These are phyloP conservation scores for Delitschia confertaspora DNA, from an alignment of 495 filamentous ascomycete species.

Conservation along the genomic window DNA sequence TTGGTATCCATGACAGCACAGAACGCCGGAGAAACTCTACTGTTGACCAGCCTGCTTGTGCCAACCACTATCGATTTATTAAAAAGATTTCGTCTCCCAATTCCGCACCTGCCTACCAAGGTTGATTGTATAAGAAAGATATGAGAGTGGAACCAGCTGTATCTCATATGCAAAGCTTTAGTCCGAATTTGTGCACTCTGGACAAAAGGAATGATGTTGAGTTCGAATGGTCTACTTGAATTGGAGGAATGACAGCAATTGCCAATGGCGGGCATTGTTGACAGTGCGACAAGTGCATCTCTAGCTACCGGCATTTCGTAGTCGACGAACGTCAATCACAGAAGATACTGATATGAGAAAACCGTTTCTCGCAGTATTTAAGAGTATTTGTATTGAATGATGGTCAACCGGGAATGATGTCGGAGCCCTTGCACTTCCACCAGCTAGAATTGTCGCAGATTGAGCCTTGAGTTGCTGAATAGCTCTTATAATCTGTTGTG, in stretches of 20 bases:
- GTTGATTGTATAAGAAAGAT: slow-evolving; percentile 1
- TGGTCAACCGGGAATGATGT: neutral
- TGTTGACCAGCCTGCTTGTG: slow-evolving; percentile 10
- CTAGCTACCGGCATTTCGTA: too few relatives aligned
- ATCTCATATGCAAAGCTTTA: neutral
- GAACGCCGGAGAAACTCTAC: slow-evolving; percentile 1
- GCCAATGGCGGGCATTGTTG: slow-evolving; percentile 2
- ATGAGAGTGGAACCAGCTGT: slow-evolving; percentile 1
- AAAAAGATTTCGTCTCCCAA: slow-evolving; percentile 3
- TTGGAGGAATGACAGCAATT: slow-evolving; percentile 1
- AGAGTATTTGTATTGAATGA: neutral
- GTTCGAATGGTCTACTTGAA: slow-evolving; percentile 4
- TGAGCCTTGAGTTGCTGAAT: slow-evolving; percentile 7
- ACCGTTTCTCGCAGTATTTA: too few relatives aligned
- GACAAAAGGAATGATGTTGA: slow-evolving; percentile 5
- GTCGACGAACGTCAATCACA: too few relatives aligned
- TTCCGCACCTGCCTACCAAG: slow-evolving; percentile 5
- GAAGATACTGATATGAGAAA: too few relatives aligned
- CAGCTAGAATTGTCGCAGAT: neutral
- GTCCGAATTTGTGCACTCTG: slow-evolving; percentile 3
- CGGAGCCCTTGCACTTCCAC: neutral
- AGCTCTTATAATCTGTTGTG: neutral
- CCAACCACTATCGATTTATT: slow-evolving; percentile 4
- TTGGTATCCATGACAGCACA: slow-evolving; percentile 1
- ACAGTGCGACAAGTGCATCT: slow-evolving; percentile 6